phyloP scores from a whole-genome alignment of 2,329 filamentous ascomycete species.

The Xylaria multiplex region DNA sequence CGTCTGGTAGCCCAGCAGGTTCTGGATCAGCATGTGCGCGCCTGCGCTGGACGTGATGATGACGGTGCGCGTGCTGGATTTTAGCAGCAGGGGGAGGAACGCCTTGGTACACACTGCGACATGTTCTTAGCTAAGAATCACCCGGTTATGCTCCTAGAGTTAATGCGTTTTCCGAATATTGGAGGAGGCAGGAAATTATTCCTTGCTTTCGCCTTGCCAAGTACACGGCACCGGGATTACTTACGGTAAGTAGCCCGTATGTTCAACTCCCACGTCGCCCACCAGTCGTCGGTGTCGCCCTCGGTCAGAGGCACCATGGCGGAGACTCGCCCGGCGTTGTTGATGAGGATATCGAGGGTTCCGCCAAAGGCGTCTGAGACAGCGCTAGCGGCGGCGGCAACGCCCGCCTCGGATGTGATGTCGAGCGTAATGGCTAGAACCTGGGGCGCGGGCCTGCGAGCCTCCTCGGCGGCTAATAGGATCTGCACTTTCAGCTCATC shows the following conservation, averaged over 20 bases:
- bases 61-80: conserved; percentile 46
- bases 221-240: background rate
- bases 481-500: conserved; percentile 50
- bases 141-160: too few species aligned
- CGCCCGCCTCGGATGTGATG: conserved; percentile 43
- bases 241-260: conserved; percentile 31
- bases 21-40: conserved; percentile 47
- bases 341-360: conserved; percentile 50
- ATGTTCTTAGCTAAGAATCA: background rate
- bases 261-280: conserved; percentile 36
- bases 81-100: conserved; percentile 30
- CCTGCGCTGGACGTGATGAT: conserved; percentile 55
- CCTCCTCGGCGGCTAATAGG: conserved; percentile 44
- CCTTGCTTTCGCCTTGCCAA: background rate
- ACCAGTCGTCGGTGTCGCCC: conserved; percentile 31
- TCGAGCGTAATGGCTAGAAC: conserved; percentile 46
- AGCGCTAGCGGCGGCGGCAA: conserved; percentile 41
- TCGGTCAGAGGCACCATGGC: conserved; percentile 41
- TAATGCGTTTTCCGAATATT: too few species aligned
- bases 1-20: conserved; percentile 56
- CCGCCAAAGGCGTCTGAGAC: conserved; percentile 31
- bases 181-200: background rate
- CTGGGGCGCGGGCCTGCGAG: conserved; percentile 37
- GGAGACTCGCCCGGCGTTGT: conserved; percentile 52
- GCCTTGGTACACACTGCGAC: conserved; percentile 27